Evolutionary conservation across 208 protist genomes (phyloP).

Genomic region (Wallacemonas sp.): DNA sequence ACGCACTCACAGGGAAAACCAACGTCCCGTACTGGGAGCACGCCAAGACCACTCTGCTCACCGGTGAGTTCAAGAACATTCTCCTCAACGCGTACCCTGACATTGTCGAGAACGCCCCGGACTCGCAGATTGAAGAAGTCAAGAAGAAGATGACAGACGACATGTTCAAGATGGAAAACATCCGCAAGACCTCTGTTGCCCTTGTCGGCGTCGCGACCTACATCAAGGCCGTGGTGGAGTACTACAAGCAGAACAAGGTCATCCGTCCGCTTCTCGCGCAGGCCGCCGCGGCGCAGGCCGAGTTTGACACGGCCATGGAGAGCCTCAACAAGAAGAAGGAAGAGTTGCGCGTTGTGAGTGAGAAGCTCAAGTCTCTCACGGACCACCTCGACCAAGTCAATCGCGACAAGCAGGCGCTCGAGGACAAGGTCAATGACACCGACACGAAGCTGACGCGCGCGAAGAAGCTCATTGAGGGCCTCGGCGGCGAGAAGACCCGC

Average conservation of each 20-base stretch:
- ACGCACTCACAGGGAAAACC: conserved; percentile 83
- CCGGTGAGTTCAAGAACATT: conserved; percentile 88
- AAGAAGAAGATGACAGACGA: conserved; percentile 92
- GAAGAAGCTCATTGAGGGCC: conserved; percentile 92
- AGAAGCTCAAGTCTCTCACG: conserved; percentile 83
- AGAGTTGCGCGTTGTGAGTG: conserved; percentile 89
- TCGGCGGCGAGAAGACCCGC: conserved; percentile 94
- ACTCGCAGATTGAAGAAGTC: conserved; percentile 92
- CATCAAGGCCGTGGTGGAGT: conserved; percentile 97
- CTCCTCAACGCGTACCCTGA: conserved; percentile 80
- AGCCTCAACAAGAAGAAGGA: conserved; percentile 91
- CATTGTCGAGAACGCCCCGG: conserved; percentile 87
- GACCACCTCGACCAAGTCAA: conserved; percentile 84
- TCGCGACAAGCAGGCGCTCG: conserved; percentile 88
- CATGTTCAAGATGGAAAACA: conserved; percentile 95
- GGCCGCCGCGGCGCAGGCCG: conserved; percentile 77
- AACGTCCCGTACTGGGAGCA: conserved; percentile 94
- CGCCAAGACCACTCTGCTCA: conserved; percentile 82
- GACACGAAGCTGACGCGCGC: conserved; percentile 95
- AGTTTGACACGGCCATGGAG: conserved; percentile 85
- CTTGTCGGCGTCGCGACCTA: conserved; percentile 96
- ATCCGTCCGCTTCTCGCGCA: conserved; percentile 94
- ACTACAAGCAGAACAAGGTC: conserved; percentile 96
- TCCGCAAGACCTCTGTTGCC: conserved; percentile 85
- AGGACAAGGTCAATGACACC: conserved; percentile 92